Percentiles rank a stretch among this genome's conserved stretches.
Conservation (phyloP, 1,139 yeast genomes). For the Saccharomyces hybrid region DNA sequence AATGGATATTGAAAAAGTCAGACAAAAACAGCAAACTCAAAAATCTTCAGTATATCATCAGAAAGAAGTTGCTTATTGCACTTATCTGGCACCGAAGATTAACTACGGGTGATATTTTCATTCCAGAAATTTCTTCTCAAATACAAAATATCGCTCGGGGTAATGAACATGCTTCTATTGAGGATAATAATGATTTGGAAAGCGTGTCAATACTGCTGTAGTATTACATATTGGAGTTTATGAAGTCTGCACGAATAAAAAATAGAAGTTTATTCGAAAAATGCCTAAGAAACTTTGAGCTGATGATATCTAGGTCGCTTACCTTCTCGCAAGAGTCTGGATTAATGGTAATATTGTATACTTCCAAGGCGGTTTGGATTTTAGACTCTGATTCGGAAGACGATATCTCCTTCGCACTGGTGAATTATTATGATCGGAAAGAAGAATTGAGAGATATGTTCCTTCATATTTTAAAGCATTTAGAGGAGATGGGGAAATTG, state of each 20-base stretch:
- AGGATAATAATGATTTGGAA: not conserved
- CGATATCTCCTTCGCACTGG: constrained; percentile 2
- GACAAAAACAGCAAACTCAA: not conserved
- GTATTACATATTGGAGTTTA: constrained; percentile 10
- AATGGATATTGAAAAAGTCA: not conserved
- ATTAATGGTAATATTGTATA: constrained; percentile 15
- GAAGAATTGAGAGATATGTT: constrained; percentile 2
- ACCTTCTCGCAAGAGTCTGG: constrained; percentile 17
- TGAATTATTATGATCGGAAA: constrained; percentile 4
- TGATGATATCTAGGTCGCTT: constrained; percentile 9
- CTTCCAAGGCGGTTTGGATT: constrained; percentile 12
- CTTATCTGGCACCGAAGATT: not conserved
- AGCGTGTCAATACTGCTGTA: constrained; percentile 4
- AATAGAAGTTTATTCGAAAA: constrained; percentile 2
- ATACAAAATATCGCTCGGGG: not conserved
- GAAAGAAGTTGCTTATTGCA: not conserved
- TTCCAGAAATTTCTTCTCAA: not conserved
- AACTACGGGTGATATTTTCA: not conserved
- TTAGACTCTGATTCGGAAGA: constrained; percentile 6
- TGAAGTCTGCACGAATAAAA: constrained; percentile 3
- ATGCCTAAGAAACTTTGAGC: constrained; percentile 7
- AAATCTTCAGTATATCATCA: not conserved
- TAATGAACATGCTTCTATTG: not conserved
- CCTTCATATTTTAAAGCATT: constrained; percentile 12
- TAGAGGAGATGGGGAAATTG: constrained; percentile 25